These are phyloP conservation scores for Candida tetrigidarum DNA, from an alignment of 1,139 yeast species.

Conservation along the genomic window DNA sequence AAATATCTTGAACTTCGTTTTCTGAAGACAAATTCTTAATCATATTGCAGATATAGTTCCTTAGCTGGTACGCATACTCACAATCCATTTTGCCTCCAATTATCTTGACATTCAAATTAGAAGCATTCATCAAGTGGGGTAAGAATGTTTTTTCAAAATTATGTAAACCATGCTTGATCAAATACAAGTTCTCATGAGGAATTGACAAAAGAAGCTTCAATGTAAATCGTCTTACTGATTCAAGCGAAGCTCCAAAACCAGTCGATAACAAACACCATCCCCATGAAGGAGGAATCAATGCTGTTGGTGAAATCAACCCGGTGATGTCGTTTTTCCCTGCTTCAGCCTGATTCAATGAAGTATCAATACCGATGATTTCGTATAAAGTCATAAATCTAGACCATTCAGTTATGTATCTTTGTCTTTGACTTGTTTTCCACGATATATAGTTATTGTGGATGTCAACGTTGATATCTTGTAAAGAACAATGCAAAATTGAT, in stretches of 20 bases:
- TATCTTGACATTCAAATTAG: slow-evolving; percentile 52
- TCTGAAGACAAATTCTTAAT: slow-evolving; percentile 38
- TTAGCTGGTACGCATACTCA: slow-evolving; percentile 58
- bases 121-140: slow-evolving; percentile 68
- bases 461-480: slow-evolving; percentile 47
- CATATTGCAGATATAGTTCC: slow-evolving; percentile 51
- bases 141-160: slow-evolving; percentile 58
- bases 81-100: slow-evolving; percentile 42
- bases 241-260: slow-evolving; percentile 80
- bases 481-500: slow-evolving; percentile 65
- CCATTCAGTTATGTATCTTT: slow-evolving; percentile 60
- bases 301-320: slow-evolving; percentile 52
- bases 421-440: slow-evolving; percentile 45
- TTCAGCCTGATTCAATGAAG: slow-evolving; percentile 84
- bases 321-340: slow-evolving; percentile 75
- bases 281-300: slow-evolving; percentile 70
- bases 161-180: slow-evolving; percentile 49
- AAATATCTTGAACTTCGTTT: slow-evolving; percentile 25
- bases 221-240: slow-evolving; percentile 72
- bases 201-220: slow-evolving; percentile 60
- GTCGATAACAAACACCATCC: slow-evolving; percentile 72
- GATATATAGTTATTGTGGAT: slow-evolving; percentile 46
- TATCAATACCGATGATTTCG: slow-evolving; percentile 83
- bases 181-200: slow-evolving; percentile 50
- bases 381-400: slow-evolving; percentile 70